Evolutionary conservation across 345 rosid genomes (phyloP), one percentile per base, ranked within the genome.

Genomic region (Rhodomyrtus tomentosa): DNA sequence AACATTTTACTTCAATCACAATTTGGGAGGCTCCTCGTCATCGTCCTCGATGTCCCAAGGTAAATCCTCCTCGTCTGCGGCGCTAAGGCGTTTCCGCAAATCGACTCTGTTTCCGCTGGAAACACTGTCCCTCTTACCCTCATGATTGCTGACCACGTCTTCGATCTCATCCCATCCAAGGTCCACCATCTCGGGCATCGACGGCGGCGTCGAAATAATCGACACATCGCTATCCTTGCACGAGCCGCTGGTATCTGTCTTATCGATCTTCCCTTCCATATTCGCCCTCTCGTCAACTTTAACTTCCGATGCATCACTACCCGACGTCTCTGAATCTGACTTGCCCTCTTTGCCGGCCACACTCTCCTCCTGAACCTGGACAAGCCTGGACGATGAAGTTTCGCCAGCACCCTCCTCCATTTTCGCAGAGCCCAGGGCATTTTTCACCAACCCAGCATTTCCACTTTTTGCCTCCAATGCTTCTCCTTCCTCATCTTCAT

Each of bases 1-100:
- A 42, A 9, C 24, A 24, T 16, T 68, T 68, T 68, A 68, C 79
- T 68, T 68, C 24, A 68, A 68, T 68, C 76, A 20, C 79, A 68
- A 68, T 36, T 68, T 68, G 24, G 79, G 24, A 68, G 45, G 79
- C 45, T 68, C 79, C 2, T 68, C 91, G 5, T 90, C 91, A 0
- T 91, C 97, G 21, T 91, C 98, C 85, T 94, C 99, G 42, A 95
- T 90, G 88, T 95, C 98, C 99, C 99, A 96, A 87, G 91, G 91
- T 83, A 96, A 83, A 72, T 91, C 96, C 24, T 93, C 96, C 87
- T 95, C 96, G 27, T 89, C 93, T 0, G 88, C 89, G 53, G 88
- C 85, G 87, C 89, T 88, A 56, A 93, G 86, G 85, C 87, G 90
- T 89, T 88, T 93, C 1, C 59, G 91, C 89, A 93, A 84, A 88